Percentiles rank a stretch among this genome's conserved stretches.
phyloP scores from a whole-genome alignment of 2,329 filamentous ascomycete genomes.

The Fusarium sp. region DNA sequence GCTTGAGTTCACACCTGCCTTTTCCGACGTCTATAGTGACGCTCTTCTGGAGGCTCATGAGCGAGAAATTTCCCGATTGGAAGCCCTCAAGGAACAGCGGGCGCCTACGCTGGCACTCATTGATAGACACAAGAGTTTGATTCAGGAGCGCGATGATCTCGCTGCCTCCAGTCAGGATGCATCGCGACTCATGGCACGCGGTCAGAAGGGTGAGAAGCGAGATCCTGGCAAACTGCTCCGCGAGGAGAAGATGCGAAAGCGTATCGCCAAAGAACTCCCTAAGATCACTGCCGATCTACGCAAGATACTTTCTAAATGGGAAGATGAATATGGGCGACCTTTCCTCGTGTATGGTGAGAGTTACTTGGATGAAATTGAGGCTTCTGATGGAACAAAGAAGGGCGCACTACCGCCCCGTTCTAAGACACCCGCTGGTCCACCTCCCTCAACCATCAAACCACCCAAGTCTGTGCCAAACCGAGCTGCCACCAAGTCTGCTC shows the following conservation, averaged over 20 bases:
- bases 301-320: constrained; percentile 85
- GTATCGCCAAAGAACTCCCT: constrained; percentile 94
- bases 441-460: constrained; percentile 57
- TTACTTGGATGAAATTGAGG: constrained; percentile 87
- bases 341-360: constrained; percentile 94
- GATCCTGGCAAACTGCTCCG: constrained; percentile 93
- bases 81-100: constrained; percentile 86
- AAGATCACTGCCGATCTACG: constrained; percentile 88
- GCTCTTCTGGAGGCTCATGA: constrained; percentile 95
- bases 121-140: constrained; percentile 83
- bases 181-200: constrained; percentile 89
- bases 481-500: constrained; percentile 48
- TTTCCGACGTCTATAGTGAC: constrained; percentile 97
- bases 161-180: constrained; percentile 94
- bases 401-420: constrained; percentile 65
- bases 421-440: constrained; percentile 78
- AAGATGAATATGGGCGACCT: constrained; percentile 92
- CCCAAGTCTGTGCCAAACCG: constrained; percentile 49
- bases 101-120: constrained; percentile 85
- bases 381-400: constrained; percentile 64
- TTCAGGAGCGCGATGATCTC: constrained; percentile 88
- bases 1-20: constrained; percentile 96
- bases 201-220: constrained; percentile 91
- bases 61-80: constrained; percentile 85
- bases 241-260: constrained; percentile 98